Conservation (phyloP, 345 rosid genomes). For the Citrus unshiu region DNA sequence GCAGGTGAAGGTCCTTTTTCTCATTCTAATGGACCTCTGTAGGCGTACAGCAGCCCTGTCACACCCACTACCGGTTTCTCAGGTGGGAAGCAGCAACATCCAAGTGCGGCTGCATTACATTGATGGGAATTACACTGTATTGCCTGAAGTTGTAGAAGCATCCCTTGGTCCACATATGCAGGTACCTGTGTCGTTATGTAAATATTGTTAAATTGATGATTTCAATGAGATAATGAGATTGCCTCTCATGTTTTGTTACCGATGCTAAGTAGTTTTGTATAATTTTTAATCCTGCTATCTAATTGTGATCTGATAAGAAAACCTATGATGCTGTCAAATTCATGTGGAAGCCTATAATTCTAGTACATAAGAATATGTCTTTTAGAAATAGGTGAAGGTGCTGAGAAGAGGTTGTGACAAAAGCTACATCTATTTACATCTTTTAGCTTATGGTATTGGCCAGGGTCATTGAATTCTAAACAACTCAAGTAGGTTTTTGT, state of each 20-base stretch:
- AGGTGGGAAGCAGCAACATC: conserved; percentile 82
- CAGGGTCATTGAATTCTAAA: not conserved
- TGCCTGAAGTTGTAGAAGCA: conserved; percentile 99
- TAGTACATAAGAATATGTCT: not conserved
- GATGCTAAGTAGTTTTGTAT: not conserved
- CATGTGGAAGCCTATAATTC: no score
- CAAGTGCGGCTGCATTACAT: conserved; percentile 98
- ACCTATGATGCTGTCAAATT: not conserved
- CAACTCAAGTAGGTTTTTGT: not conserved
- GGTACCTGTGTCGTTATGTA: conserved; percentile 36
- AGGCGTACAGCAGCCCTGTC: conserved; percentile 68
- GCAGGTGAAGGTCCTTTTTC: conserved; percentile 97
- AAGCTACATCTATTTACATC: not conserved
- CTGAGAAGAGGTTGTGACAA: not conserved
- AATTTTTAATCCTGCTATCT: not conserved
- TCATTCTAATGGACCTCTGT: conserved; percentile 97
- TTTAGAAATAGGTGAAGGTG: not conserved
- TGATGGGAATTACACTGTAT: conserved; percentile 92
- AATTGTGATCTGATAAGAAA: not conserved
- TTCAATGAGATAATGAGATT: not conserved
- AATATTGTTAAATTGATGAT: not conserved
- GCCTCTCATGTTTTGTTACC: not conserved
- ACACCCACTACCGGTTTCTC: conserved; percentile 91
- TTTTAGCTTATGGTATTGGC: not conserved
- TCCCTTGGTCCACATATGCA: conserved; percentile 99